phyloP scores from a whole-genome alignment of 2,329 filamentous ascomycete genomes.

The Cercospora sp. region DNA sequence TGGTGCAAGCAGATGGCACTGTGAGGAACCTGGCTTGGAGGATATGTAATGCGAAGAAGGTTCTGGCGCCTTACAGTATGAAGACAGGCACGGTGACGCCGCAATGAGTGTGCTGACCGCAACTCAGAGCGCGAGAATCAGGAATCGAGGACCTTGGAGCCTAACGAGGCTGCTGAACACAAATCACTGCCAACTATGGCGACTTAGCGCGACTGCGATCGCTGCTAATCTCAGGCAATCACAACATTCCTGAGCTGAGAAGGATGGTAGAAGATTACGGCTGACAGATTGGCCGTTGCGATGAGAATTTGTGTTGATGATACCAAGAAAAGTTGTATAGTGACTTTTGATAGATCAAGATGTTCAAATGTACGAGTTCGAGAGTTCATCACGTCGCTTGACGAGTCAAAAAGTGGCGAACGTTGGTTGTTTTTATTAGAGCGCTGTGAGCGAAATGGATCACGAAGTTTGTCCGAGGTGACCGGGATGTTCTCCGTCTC shows the following conservation, averaged over 20 bases:
- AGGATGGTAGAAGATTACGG: background rate
- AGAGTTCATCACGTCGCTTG: background rate
- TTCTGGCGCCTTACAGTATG: slow-evolving; percentile 62
- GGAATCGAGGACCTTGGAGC: background rate
- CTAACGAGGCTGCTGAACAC: background rate
- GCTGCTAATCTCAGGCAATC: slow-evolving; percentile 4
- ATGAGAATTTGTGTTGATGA: background rate
- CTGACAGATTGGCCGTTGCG: background rate
- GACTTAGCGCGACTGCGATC: background rate
- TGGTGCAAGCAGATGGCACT: slow-evolving; percentile 88
- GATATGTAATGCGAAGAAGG: slow-evolving; percentile 93
- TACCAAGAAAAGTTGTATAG: background rate
- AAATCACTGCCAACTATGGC: background rate
- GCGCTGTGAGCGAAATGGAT: background rate
- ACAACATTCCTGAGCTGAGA: slow-evolving; percentile 10
- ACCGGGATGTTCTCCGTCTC: background rate
- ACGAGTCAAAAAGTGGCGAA: background rate
- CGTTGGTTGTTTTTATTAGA: background rate
- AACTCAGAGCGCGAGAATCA: background rate
- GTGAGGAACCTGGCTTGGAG: slow-evolving; percentile 90
- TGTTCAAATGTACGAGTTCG: background rate
- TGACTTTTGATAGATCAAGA: background rate
- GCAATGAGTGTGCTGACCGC: slow-evolving; percentile 17
- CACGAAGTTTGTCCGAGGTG: background rate
- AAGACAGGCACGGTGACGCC: slow-evolving; percentile 41